A percentile compares a stretch with the other conserved stretches of the same genome.
phyloP scores from a whole-genome alignment of 768 basidiomycete species.

The Pluteus cervinus region DNA sequence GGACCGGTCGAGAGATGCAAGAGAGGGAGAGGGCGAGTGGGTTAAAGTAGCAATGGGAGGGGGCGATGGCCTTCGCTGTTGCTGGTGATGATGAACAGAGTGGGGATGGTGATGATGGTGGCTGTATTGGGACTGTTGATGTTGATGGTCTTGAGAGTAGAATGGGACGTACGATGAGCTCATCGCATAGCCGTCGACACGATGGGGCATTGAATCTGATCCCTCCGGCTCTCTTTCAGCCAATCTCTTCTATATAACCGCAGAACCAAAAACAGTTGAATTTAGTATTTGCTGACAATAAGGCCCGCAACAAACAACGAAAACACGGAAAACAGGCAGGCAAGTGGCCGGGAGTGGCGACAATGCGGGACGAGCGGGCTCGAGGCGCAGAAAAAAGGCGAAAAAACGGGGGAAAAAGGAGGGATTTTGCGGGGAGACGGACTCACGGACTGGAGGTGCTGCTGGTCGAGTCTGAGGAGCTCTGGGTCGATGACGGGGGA shows the following conservation, averaged over 20 bases:
- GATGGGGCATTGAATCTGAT: conserved; percentile 40
- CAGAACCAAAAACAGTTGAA: conserved; percentile 13
- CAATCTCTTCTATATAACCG: conserved; percentile 11
- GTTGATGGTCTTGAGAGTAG: conserved; percentile 11
- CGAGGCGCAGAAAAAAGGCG: no score
- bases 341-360: conserved; percentile 26
- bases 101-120: conserved; percentile 19
- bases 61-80: conserved; percentile 8
- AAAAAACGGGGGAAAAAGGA: no score
- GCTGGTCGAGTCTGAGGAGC: no score
- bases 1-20: conserved; percentile 7
- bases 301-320: conserved; percentile 20
- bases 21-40: conserved; percentile 8
- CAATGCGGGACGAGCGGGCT: not conserved
- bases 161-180: conserved; percentile 23
- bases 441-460: no score
- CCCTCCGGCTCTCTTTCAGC: conserved; percentile 7
- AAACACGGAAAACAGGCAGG: conserved; percentile 27
- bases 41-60: conserved; percentile 8
- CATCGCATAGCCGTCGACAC: conserved; percentile 34
- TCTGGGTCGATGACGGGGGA: conserved; percentile 22
- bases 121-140: conserved; percentile 7
- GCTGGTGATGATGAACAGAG: conserved; percentile 18
- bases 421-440: no score
- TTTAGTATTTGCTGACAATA: conserved; percentile 29